Evolutionary conservation across 2,329 filamentous ascomycete species (phyloP).

Genomic region (Cytospora piceicola): DNA sequence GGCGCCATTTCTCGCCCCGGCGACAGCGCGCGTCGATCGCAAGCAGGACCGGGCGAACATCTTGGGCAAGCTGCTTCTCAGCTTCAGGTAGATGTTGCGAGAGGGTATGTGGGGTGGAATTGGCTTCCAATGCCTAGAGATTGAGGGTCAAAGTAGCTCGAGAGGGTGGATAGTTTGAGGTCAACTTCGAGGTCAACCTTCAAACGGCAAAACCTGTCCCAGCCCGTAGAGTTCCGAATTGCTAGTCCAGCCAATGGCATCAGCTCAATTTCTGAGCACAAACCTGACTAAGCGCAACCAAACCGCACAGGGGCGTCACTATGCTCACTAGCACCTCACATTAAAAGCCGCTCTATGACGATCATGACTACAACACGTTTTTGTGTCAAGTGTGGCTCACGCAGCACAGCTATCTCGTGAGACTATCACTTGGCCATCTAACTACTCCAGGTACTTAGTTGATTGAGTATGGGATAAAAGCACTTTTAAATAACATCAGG

Average conservation of each 20-base stretch:
- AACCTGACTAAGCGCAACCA: constrained; percentile 7
- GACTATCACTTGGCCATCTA: background rate
- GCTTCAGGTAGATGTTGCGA: constrained; percentile 41
- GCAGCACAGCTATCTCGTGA: background rate
- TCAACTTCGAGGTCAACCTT: constrained; percentile 25
- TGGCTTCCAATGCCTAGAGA: constrained; percentile 43
- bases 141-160: constrained; percentile 34
- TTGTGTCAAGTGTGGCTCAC: too few relatives aligned
- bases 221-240: constrained; percentile 28
- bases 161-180: constrained; percentile 30
- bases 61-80: constrained; percentile 56
- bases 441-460: background rate
- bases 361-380: constrained; percentile 4
- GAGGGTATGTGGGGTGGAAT: constrained; percentile 43
- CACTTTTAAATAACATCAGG: background rate
- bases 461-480: background rate
- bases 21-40: constrained; percentile 85
- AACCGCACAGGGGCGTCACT: background rate
- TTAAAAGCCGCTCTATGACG: constrained; percentile 17
- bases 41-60: constrained; percentile 95
- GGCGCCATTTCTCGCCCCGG: constrained; percentile 74
- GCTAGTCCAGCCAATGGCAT: constrained; percentile 26
- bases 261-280: constrained; percentile 22
- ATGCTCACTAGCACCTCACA: background rate
- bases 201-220: constrained; percentile 30